Percentiles rank a stretch among this genome's conserved stretches.
Conservation (phyloP, 1,284 basidiomycete species). For the Papiliotrema fonsecae region DNA sequence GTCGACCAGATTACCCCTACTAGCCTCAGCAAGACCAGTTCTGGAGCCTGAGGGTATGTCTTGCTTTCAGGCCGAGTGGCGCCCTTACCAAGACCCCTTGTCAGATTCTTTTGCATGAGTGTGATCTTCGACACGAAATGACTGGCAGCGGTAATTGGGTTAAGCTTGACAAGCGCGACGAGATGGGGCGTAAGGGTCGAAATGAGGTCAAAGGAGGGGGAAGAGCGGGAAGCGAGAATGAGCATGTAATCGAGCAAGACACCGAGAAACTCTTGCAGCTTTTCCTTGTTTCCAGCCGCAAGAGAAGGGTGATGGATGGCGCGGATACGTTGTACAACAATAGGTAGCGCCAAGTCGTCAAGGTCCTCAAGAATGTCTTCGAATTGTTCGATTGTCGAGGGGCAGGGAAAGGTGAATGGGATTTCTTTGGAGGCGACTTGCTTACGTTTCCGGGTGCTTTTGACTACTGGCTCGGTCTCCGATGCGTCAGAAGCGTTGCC, state of each 20-base stretch:
- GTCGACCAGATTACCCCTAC: slow-evolving; percentile 85
- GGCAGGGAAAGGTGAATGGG: slow-evolving; percentile 90
- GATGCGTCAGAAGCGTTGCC: slow-evolving; percentile 23
- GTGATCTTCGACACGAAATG: slow-evolving; percentile 77
- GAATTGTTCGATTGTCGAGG: slow-evolving; percentile 79
- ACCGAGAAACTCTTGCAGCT: slow-evolving; percentile 72
- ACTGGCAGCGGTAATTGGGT: slow-evolving; percentile 73
- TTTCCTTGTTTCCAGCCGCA: slow-evolving; percentile 83
- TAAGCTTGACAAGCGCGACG: slow-evolving; percentile 69
- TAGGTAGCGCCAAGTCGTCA: slow-evolving; percentile 65
- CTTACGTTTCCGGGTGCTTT: slow-evolving; percentile 34
- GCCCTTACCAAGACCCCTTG: slow-evolving; percentile 73
- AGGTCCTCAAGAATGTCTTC: slow-evolving; percentile 71
- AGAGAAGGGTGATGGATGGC: slow-evolving; percentile 87
- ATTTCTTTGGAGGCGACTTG: slow-evolving; percentile 61
- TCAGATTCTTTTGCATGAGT: slow-evolving; percentile 92
- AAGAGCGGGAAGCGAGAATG: slow-evolving; percentile 63
- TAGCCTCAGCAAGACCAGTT: slow-evolving; percentile 75
- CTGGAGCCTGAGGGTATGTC: slow-evolving; percentile 83
- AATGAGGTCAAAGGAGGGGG: slow-evolving; percentile 57
- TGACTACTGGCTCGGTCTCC: slow-evolving; percentile 36
- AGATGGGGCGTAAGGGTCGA: slow-evolving; percentile 76
- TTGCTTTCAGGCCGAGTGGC: slow-evolving; percentile 60
- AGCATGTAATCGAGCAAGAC: slow-evolving; percentile 91
- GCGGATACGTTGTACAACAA: slow-evolving; percentile 85